These are phyloP conservation scores for Pleurotus pulmonarius DNA, from an alignment of 768 basidiomycete genomes.

Conservation along the genomic window DNA sequence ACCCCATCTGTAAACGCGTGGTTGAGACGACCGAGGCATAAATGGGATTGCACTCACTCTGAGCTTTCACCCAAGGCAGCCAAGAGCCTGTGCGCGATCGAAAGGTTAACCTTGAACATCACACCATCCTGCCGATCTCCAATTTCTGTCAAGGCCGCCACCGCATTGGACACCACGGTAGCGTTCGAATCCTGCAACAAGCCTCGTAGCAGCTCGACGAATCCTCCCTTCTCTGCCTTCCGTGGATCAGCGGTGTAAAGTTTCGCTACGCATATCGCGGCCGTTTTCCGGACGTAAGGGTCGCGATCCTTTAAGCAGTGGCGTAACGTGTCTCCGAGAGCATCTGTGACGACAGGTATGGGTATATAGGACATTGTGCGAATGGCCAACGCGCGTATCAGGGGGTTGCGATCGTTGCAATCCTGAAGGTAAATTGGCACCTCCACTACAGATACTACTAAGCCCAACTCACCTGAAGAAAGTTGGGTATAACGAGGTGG, in stretches of 20 bases:
- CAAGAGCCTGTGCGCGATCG: conserved; percentile 85
- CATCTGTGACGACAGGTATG: conserved; percentile 80
- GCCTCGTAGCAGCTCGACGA: conserved; percentile 88
- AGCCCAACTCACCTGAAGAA: conserved; percentile 66
- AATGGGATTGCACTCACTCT: conserved; percentile 61
- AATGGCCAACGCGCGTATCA: conserved; percentile 94
- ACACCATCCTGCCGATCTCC: conserved; percentile 94
- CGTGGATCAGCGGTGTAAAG: conserved; percentile 86
- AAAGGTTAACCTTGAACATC: conserved; percentile 83
- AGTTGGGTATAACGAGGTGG: conserved; percentile 84
- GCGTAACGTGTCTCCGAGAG: conserved; percentile 84
- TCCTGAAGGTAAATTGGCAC: conserved; percentile 50
- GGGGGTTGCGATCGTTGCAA: conserved; percentile 92
- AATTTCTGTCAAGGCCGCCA: conserved; percentile 95
- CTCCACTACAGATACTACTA: conserved; percentile 1
- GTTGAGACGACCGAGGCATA: neutral
- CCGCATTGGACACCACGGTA: conserved; percentile 95
- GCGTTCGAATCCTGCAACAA: conserved; percentile 92
- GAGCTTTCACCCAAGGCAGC: conserved; percentile 93
- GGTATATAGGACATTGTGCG: conserved; percentile 99
- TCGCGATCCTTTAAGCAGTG: conserved; percentile 93
- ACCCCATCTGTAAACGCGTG: conserved; percentile 75
- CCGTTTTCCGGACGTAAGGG: conserved; percentile 98
- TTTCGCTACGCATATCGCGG: conserved; percentile 96
- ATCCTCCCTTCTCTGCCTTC: conserved; percentile 84